Conservation (phyloP, 768 basidiomycete genomes). For the Cyclocybe aegerita region DNA sequence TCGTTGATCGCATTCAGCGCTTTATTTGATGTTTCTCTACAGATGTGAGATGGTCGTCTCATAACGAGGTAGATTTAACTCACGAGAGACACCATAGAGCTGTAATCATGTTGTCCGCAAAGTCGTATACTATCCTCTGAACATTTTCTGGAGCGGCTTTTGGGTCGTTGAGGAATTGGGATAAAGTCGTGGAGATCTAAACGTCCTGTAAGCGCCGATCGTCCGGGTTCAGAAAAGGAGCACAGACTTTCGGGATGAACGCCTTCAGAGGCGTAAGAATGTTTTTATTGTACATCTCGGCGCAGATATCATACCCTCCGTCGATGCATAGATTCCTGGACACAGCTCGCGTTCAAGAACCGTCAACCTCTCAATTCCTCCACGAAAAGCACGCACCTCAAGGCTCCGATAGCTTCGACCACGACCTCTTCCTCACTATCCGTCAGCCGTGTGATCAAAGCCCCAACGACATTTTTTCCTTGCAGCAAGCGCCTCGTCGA, state of each 20-base stretch:
- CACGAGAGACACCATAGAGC: slow-evolving; percentile 94
- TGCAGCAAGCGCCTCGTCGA: slow-evolving; percentile 88
- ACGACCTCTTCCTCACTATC: slow-evolving; percentile 91
- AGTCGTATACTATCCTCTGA: slow-evolving; percentile 77
- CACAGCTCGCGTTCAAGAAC: not conserved
- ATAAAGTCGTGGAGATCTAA: slow-evolving; percentile 74
- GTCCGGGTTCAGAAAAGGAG: not conserved
- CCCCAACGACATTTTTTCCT: slow-evolving; percentile 87
- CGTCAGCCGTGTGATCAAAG: slow-evolving; percentile 81
- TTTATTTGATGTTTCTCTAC: slow-evolving; percentile 90
- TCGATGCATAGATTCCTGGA: slow-evolving; percentile 90
- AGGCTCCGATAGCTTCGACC: slow-evolving; percentile 83
- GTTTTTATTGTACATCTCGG: slow-evolving; percentile 97
- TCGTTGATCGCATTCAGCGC: slow-evolving; percentile 85
- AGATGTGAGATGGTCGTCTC: slow-evolving; percentile 23
- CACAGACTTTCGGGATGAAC: slow-evolving; percentile 74
- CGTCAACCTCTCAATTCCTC: slow-evolving; percentile 3
- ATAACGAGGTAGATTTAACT: slow-evolving; percentile 31
- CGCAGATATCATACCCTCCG: slow-evolving; percentile 93
- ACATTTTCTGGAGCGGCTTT: slow-evolving; percentile 66
- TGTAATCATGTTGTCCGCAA: slow-evolving; percentile 92
- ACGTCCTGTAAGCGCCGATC: not conserved
- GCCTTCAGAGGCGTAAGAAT: slow-evolving; percentile 74
- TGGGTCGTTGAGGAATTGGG: slow-evolving; percentile 63
- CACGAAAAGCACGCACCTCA: slow-evolving; percentile 56